phyloP scores from a whole-genome alignment of 495 filamentous ascomycete genomes.

The Podospora pseudocomata region DNA sequence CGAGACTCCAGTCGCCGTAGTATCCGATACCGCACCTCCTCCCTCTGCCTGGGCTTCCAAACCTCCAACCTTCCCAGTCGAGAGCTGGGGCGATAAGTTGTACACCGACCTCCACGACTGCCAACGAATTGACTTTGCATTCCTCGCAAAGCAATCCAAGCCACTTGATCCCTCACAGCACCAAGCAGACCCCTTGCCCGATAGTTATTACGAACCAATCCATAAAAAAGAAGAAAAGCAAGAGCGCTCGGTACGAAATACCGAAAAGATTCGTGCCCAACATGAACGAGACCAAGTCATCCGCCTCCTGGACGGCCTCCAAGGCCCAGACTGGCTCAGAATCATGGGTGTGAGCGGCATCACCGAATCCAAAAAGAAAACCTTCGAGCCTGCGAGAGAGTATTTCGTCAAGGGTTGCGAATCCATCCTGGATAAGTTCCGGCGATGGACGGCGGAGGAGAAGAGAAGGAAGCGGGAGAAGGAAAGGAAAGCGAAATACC shows the following conservation, averaged over 20 bases:
- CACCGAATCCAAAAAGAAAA: constrained; percentile 76
- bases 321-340: constrained; percentile 89
- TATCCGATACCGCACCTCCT: constrained; percentile 15
- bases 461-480: constrained; percentile 70
- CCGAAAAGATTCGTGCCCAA: constrained; percentile 85
- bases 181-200: constrained; percentile 64
- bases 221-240: constrained; percentile 79
- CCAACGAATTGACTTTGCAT: constrained; percentile 54
- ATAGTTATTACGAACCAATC: constrained; percentile 61
- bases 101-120: constrained; percentile 51
- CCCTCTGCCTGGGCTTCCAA: constrained; percentile 23
- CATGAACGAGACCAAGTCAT: constrained; percentile 89
- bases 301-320: constrained; percentile 77
- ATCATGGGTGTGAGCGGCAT: constrained; percentile 88
- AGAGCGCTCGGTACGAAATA: constrained; percentile 89
- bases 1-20: constrained; percentile 58
- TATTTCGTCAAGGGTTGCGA: constrained; percentile 80
- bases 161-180: constrained; percentile 21
- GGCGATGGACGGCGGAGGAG: constrained; percentile 84
- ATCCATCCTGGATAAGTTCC: constrained; percentile 79
- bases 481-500: constrained; percentile 48
- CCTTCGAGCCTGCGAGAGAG: constrained; percentile 78
- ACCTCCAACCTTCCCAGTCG: constrained; percentile 35
- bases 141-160: constrained; percentile 30
- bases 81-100: constrained; percentile 44